Percentiles rank a stretch among this genome's conserved stretches.
Evolutionary conservation across 257 asterid genomes (phyloP).

Genomic region (Verbascum thapsus): DNA sequence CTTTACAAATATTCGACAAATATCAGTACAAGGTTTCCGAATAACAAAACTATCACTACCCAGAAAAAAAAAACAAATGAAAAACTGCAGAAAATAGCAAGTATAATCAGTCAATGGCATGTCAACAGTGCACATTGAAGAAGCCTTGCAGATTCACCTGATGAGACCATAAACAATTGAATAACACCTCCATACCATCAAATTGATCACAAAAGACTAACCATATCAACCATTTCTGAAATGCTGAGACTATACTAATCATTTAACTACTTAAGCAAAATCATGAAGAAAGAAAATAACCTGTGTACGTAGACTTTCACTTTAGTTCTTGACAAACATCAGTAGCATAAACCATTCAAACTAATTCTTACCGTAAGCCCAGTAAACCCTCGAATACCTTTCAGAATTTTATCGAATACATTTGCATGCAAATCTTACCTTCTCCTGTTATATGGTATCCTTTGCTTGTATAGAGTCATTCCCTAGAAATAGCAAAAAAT

Average conservation of each 20-base stretch:
- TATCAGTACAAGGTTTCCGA: slow-evolving; percentile 1
- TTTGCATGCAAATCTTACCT: not conserved
- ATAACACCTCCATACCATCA: slow-evolving; percentile 40
- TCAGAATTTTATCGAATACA: not conserved
- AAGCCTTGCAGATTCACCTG: slow-evolving; percentile 37
- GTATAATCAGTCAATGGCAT: not conserved
- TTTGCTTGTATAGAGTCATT: not conserved
- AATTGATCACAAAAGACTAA: slow-evolving; percentile 35
- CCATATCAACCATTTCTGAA: slow-evolving; percentile 42
- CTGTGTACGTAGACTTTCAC: not conserved
- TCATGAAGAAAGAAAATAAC: not conserved
- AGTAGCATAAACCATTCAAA: slow-evolving; percentile 12
- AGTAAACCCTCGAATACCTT: slow-evolving; percentile 21
- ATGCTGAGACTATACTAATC: not conserved
- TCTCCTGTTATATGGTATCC: not conserved
- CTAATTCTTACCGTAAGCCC: slow-evolving; percentile 2
- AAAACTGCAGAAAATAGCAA: slow-evolving; percentile 20
- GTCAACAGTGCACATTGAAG: slow-evolving; percentile 1
- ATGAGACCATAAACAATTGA: slow-evolving; percentile 35
- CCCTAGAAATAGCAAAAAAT: not conserved
- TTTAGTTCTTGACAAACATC: not conserved
- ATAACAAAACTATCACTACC: slow-evolving; percentile 3
- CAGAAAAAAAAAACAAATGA: slow-evolving; percentile 1
- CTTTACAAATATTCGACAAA: slow-evolving; percentile 26
- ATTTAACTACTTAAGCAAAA: slow-evolving; percentile 15